phyloP scores from a whole-genome alignment of 164 flowering plant species.

The Nymphaea thermarum region DNA sequence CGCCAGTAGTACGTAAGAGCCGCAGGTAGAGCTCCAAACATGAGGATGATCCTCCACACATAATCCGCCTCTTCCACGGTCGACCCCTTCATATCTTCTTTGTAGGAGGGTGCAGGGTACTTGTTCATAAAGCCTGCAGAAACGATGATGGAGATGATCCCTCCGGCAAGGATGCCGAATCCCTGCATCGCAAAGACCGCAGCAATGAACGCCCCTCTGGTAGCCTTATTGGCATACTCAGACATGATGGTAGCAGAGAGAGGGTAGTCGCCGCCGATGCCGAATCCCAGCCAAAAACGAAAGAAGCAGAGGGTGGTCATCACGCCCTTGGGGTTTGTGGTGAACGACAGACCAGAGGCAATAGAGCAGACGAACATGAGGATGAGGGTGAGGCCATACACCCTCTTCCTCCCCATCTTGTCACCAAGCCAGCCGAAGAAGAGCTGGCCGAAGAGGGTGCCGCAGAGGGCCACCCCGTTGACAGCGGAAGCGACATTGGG shows the following conservation, averaged over 20 bases:
- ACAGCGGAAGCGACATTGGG: slow-evolving; percentile 72
- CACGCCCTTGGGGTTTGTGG: slow-evolving; percentile 34
- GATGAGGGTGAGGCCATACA: slow-evolving; percentile 68
- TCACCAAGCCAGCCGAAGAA: slow-evolving; percentile 92
- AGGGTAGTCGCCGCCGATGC: slow-evolving; percentile 43
- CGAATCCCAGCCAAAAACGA: slow-evolving; percentile 56
- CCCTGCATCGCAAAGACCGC: slow-evolving; percentile 60
- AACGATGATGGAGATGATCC: slow-evolving; percentile 32
- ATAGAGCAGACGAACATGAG: slow-evolving; percentile 55
- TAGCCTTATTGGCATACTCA: slow-evolving; percentile 36
- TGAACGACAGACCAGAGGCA: slow-evolving; percentile 69
- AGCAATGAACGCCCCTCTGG: slow-evolving; percentile 41
- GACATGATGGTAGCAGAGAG: slow-evolving; percentile 53
- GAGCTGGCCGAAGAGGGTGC: slow-evolving; percentile 71
- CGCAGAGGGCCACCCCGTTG: slow-evolving; percentile 71
- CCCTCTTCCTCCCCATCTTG: slow-evolving; percentile 69
- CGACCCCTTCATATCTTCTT: slow-evolving; percentile 5
- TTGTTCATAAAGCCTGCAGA: slow-evolving; percentile 19
- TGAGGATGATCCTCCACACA: slow-evolving; percentile 58
- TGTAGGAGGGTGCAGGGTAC: slow-evolving; percentile 7
- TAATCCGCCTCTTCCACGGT: slow-evolving; percentile 45
- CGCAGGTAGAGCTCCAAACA: slow-evolving; percentile 73
- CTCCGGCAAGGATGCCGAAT: slow-evolving; percentile 43
- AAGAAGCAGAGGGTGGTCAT: slow-evolving; percentile 73
- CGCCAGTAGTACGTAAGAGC: slow-evolving; percentile 66